Percentiles rank a stretch among this genome's conserved stretches.
phyloP scores from a whole-genome alignment of 1,139 yeast genomes.

The Hyphopichia pseudoburtonii region DNA sequence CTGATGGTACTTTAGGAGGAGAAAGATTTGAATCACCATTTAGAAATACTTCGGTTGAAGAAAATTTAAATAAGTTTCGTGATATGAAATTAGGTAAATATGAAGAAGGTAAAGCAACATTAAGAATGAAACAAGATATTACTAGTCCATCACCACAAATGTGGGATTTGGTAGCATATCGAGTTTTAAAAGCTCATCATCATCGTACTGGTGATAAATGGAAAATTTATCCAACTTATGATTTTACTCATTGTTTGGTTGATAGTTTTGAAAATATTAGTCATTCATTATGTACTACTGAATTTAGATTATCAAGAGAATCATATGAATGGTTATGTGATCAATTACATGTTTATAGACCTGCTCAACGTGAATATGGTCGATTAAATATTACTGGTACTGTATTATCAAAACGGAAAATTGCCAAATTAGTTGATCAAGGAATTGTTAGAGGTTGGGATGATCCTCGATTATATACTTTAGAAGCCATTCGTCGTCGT shows the following conservation, averaged over 20 bases:
- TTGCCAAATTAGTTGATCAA: conserved; percentile 85
- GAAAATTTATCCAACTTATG: conserved; percentile 98
- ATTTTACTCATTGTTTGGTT: conserved; percentile 97
- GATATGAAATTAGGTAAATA: conserved; percentile 89
- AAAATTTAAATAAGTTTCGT: conserved; percentile 77
- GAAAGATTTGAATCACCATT: conserved; percentile 81
- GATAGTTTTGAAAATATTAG: conserved; percentile 96
- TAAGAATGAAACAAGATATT: conserved; percentile 96
- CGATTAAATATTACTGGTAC: conserved; percentile 94
- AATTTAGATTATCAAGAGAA: conserved; percentile 87
- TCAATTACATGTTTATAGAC: conserved; percentile 90
- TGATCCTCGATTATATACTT: conserved; percentile 93
- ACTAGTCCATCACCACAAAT: conserved; percentile 94
- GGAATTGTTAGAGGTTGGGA: conserved; percentile 93
- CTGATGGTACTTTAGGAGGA: conserved; percentile 92
- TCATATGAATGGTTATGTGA: conserved; percentile 99
- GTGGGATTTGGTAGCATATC: conserved; percentile 99
- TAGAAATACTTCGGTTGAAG: conserved; percentile 68
- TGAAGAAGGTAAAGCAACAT: conserved; percentile 86
- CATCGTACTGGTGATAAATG: conserved; percentile 96
- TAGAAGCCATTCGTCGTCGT: conserved; percentile 93
- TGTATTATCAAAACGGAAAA: conserved; percentile 90
- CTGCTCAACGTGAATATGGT: conserved; percentile 98
- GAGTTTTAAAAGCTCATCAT: conserved; percentile 89
- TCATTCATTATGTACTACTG: conserved; percentile 94